These are phyloP conservation scores for Aspergillus homomorphus DNA, from an alignment of 495 filamentous ascomycete genomes.

Conservation along the genomic window DNA sequence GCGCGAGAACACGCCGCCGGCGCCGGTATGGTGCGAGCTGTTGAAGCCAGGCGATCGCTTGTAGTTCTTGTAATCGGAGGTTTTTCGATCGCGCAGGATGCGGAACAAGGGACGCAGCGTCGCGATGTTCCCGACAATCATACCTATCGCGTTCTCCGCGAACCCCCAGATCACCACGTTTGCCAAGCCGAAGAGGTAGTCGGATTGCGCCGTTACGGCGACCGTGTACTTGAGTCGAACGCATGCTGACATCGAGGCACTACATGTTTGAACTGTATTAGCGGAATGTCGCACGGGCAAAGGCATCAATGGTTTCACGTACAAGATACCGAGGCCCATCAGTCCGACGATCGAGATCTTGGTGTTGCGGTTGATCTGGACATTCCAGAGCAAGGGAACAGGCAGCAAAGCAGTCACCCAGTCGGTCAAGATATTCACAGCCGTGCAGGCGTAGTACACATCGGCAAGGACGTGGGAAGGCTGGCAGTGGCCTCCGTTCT, in stretches of 20 bases:
- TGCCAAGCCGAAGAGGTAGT: slow-evolving; percentile 22
- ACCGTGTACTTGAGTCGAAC: slow-evolving; percentile 29
- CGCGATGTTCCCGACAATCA: slow-evolving; percentile 28
- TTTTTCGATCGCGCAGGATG: slow-evolving; percentile 19
- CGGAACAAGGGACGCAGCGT: slow-evolving; percentile 29
- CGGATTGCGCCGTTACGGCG: slow-evolving; percentile 17
- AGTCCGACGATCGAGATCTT: slow-evolving; percentile 46
- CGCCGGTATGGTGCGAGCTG: slow-evolving; percentile 11
- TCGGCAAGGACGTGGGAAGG: slow-evolving; percentile 23
- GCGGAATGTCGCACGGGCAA: neutral
- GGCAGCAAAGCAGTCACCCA: slow-evolving; percentile 48
- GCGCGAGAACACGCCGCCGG: slow-evolving; percentile 7
- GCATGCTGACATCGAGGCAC: slow-evolving; percentile 24
- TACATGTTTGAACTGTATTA: neutral
- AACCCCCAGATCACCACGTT: slow-evolving; percentile 30
- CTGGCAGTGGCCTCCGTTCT: slow-evolving; percentile 21
- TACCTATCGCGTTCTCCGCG: slow-evolving; percentile 28
- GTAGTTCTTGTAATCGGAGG: slow-evolving; percentile 12
- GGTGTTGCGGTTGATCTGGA: slow-evolving; percentile 44
- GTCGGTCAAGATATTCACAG: slow-evolving; percentile 28
- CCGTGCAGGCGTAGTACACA: slow-evolving; percentile 27
- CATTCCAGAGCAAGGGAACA: slow-evolving; percentile 46
- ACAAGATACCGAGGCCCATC: slow-evolving; percentile 51
- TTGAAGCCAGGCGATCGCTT: neutral
- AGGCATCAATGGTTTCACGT: slow-evolving; percentile 14